Evolutionary conservation across 768 basidiomycete species (phyloP), one percentile per base, ranked within the genome.

Genomic region (Pisolithus marmoratus): DNA sequence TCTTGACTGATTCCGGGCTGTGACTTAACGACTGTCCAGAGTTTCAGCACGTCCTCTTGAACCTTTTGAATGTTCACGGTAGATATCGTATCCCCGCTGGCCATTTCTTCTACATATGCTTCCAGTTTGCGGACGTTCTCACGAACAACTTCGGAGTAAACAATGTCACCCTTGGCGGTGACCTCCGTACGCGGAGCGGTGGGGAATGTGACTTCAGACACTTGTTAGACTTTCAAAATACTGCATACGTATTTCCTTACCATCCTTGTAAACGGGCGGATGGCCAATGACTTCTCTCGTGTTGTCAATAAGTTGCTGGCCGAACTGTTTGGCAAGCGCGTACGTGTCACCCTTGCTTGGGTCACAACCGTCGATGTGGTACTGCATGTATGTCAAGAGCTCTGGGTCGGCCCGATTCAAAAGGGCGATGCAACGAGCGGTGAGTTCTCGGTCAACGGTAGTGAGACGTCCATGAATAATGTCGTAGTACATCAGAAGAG

Each of bases 21-120:
- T 0, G 90, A 85, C 70, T 94, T 96, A 63, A 99, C 94, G 53
- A 98, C 85, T 49, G 87, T 93, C 94, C 95, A 99, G 5, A 99
- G 81, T 64, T 94, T 97, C 50, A 94, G 77, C 46, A 99, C 92
- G 59, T 98, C 94, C 38, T 94, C 90, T 64, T 98, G 94, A 42
- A 98, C 93, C 72, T 98, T 98, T 74, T 96, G 90, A 54, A 96
- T 89, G 71, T 98, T 97, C 65, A 94, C 82, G 31, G 82, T 75
- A 2, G 89, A 81, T 47, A 91, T 87, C 6, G 88, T 84, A 63
- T 94, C 92, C 2, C 93, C 91, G 54, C 89, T 91, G 1, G 96
- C 94, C 96, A 99, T 99, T 72, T 99, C 94, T 62, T 94, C 85
- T 49, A 92, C 96, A 61, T 99, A 99, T 2, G 93, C 91, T 70